Conservation (phyloP, 2,329 filamentous ascomycete genomes). For the Beauveria australis region DNA sequence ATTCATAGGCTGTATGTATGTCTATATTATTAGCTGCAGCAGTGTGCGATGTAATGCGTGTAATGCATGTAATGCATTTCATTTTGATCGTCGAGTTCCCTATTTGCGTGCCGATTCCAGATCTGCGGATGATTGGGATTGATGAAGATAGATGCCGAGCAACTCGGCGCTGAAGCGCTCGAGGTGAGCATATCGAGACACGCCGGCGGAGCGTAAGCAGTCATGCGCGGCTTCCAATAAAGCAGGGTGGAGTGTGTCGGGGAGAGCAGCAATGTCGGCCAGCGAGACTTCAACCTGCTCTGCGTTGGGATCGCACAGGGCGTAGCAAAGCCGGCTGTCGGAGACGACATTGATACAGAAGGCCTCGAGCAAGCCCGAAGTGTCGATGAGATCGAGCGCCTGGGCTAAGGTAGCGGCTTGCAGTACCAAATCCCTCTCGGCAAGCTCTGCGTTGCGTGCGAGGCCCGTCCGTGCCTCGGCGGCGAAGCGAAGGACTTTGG, state of each 20-base stretch:
- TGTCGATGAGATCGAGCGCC: constrained; percentile 7
- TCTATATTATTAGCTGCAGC: constrained; percentile 1
- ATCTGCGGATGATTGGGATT: neutral
- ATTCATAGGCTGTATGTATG: constrained; percentile 4
- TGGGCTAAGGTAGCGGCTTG: neutral
- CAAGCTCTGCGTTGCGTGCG: neutral
- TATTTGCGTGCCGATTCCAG: constrained; percentile 5
- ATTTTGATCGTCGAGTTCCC: neutral
- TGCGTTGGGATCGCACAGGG: neutral
- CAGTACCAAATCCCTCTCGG: neutral
- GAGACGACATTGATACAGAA: constrained; percentile 7
- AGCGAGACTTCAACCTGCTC: constrained; percentile 6
- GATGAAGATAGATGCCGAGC: constrained; percentile 10
- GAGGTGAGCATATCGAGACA: constrained; percentile 4
- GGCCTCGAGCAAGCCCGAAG: constrained; percentile 6
- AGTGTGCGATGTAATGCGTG: neutral
- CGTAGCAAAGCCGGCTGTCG: neutral
- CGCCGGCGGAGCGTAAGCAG: constrained; percentile 1
- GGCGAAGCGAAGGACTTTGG: neutral
- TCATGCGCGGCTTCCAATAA: constrained; percentile 4
- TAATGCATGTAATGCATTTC: neutral
- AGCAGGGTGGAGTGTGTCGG: neutral
- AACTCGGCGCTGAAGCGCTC: constrained; percentile 7
- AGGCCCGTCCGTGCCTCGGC: neutral
- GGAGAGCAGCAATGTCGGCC: constrained; percentile 2